A percentile compares a stretch with the other conserved stretches of the same genome.
These are phyloP conservation scores for Calocera viscosa DNA, from an alignment of 768 basidiomycete genomes.

Conservation along the genomic window DNA sequence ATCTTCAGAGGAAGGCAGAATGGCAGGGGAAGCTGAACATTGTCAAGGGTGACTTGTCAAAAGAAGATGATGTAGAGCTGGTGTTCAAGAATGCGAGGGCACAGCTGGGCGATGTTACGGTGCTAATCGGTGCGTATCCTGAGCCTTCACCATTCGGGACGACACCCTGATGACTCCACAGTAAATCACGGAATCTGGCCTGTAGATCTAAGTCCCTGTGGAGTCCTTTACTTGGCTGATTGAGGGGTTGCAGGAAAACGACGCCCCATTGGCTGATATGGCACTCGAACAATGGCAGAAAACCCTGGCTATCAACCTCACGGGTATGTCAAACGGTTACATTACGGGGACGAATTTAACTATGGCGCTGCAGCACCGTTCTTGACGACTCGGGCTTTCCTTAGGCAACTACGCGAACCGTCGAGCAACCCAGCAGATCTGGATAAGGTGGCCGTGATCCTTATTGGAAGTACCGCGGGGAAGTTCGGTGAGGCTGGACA, in stretches of 20 bases:
- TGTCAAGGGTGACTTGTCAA: constrained; percentile 47
- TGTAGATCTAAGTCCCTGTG: constrained; percentile 10
- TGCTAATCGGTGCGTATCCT: constrained; percentile 33
- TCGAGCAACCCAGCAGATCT: constrained; percentile 31
- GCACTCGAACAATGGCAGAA: constrained; percentile 48
- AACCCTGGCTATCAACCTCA: constrained; percentile 52
- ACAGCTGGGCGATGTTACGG: constrained; percentile 18
- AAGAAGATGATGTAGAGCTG: constrained; percentile 40
- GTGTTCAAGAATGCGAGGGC: constrained; percentile 32
- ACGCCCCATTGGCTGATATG: constrained; percentile 45
- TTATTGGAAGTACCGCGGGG: constrained; percentile 61
- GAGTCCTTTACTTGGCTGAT: not conserved
- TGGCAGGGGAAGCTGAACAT: constrained; percentile 26
- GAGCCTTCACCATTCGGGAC: constrained; percentile 29
- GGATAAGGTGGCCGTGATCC: constrained; percentile 45
- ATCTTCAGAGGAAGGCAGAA: constrained; percentile 31
- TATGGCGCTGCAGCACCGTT: constrained; percentile 35
- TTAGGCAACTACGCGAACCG: constrained; percentile 35
- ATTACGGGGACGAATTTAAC: not conserved
- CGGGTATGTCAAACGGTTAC: constrained; percentile 18
- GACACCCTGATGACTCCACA: constrained; percentile 32
- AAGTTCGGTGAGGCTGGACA: constrained; percentile 60
- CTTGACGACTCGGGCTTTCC: constrained; percentile 50
- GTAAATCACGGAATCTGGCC: constrained; percentile 52
- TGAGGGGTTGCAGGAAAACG: constrained; percentile 19